Conservation (phyloP, 2,329 filamentous ascomycete genomes). For the Ceratocystis alfenasii region DNA sequence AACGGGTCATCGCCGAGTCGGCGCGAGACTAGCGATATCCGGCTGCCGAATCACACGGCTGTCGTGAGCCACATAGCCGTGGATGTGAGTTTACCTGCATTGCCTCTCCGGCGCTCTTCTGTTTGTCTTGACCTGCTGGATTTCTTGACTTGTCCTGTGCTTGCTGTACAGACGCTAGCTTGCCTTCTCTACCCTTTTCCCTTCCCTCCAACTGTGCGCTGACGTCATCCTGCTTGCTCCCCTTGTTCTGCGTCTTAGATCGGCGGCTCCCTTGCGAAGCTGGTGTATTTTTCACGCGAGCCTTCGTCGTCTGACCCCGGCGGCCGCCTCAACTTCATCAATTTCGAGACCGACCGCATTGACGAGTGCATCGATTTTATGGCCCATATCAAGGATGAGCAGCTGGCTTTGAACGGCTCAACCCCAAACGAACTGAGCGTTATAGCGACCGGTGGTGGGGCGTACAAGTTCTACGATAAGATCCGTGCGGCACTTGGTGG, state of each 20-base stretch:
- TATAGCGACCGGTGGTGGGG: slow-evolving; percentile 91
- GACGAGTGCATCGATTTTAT: slow-evolving; percentile 91
- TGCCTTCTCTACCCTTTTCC: neutral
- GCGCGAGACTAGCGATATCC: slow-evolving; percentile 77
- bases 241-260: slow-evolving; percentile 46
- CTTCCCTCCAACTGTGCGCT: slow-evolving; percentile 19
- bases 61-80: slow-evolving; percentile 95
- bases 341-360: slow-evolving; percentile 90
- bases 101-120: slow-evolving; percentile 2
- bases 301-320: slow-evolving; percentile 66
- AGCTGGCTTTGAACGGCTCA: slow-evolving; percentile 62
- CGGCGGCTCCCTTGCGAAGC: slow-evolving; percentile 86
- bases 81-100: slow-evolving; percentile 53
- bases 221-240: slow-evolving; percentile 17
- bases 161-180: neutral
- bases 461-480: slow-evolving; percentile 92
- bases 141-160: neutral
- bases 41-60: slow-evolving; percentile 88
- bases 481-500: slow-evolving; percentile 64
- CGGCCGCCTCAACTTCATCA: slow-evolving; percentile 85
- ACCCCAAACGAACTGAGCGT: slow-evolving; percentile 64
- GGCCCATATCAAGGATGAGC: slow-evolving; percentile 69
- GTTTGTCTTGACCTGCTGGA: slow-evolving; percentile 19
- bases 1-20: slow-evolving; percentile 34
- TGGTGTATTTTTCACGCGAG: slow-evolving; percentile 94